A percentile compares a stretch with the other conserved stretches of the same genome.
These are phyloP conservation scores for Pseudozyma flocculosa DNA, from an alignment of 1,284 basidiomycete species.

Conservation along the genomic window DNA sequence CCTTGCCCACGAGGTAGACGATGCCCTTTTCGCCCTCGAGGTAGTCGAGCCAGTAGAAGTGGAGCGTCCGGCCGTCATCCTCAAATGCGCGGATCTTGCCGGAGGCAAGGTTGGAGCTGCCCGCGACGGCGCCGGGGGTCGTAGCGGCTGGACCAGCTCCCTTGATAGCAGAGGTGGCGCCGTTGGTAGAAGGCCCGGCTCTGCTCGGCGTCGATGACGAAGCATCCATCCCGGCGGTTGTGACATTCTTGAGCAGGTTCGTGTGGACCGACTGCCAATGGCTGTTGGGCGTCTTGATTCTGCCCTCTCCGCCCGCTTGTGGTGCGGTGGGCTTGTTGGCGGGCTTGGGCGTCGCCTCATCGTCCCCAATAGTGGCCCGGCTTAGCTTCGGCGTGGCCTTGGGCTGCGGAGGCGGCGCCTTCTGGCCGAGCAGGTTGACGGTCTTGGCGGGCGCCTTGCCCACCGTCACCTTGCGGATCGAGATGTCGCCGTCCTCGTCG, in stretches of 20 bases:
- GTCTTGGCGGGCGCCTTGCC: constrained; percentile 19
- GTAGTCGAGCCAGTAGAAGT: constrained; percentile 57
- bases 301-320: constrained; percentile 8
- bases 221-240: constrained; percentile 16
- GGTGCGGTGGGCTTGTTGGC: constrained; percentile 5
- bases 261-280: constrained; percentile 44
- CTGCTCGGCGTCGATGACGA: neutral
- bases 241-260: constrained; percentile 31
- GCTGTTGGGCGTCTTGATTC: constrained; percentile 9
- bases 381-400: constrained; percentile 12
- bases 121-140: constrained; percentile 10
- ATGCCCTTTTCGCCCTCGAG: constrained; percentile 49
- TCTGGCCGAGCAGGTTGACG: constrained; percentile 21
- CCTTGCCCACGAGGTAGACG: constrained; percentile 56
- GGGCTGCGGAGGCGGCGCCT: constrained; percentile 10
- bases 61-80: constrained; percentile 45
- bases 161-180: constrained; percentile 1
- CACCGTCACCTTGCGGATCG: constrained; percentile 35
- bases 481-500: constrained; percentile 33
- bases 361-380: constrained; percentile 4
- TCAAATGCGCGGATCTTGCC: constrained; percentile 42
- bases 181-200: constrained; percentile 1
- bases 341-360: constrained; percentile 7
- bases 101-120: constrained; percentile 12
- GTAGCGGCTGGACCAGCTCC: constrained; percentile 6